These are phyloP conservation scores for Suhomyces xylopsoci DNA, from an alignment of 805 yeast species.

Conservation along the genomic window DNA sequence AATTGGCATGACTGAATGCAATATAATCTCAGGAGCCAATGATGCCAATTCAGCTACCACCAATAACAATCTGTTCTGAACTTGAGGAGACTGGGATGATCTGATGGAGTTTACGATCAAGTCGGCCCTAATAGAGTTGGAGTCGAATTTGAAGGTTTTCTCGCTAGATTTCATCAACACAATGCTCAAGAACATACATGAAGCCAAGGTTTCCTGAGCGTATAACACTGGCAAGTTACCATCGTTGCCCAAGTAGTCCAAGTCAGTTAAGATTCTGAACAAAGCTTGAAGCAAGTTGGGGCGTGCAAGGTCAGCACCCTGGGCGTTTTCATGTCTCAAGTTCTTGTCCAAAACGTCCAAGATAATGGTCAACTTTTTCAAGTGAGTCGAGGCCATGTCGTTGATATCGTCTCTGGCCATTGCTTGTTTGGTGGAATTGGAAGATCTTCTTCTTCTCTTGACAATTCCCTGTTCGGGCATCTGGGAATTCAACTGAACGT, in stretches of 20 bases:
- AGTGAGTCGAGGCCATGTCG: constrained; percentile 70
- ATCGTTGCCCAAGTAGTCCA: constrained; percentile 83
- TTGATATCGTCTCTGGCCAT: constrained; percentile 69
- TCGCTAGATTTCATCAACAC: constrained; percentile 44
- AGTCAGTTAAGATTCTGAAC: constrained; percentile 65
- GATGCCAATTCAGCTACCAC: constrained; percentile 87
- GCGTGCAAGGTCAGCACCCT: constrained; percentile 28
- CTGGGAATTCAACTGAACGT: constrained; percentile 53
- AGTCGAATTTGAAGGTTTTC: constrained; percentile 43
- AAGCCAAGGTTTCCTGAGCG: constrained; percentile 86
- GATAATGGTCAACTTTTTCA: constrained; percentile 72
- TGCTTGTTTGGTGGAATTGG: constrained; percentile 73
- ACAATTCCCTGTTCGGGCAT: constrained; percentile 51
- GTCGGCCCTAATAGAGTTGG: constrained; percentile 78
- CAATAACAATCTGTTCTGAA: constrained; percentile 81
- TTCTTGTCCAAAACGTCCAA: constrained; percentile 71
- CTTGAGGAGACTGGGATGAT: constrained; percentile 87
- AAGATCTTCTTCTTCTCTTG: constrained; percentile 79
- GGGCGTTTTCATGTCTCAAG: constrained; percentile 27
- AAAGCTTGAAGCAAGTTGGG: constrained; percentile 49
- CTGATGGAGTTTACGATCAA: constrained; percentile 88
- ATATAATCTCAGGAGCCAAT: constrained; percentile 82
- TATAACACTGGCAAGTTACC: constrained; percentile 89
- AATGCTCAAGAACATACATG: constrained; percentile 75
- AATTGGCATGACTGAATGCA: constrained; percentile 98